Percentiles rank a stretch among this genome's conserved stretches.
phyloP scores from a whole-genome alignment of 2,329 filamentous ascomycete species.

The Phialophora verrucosa region DNA sequence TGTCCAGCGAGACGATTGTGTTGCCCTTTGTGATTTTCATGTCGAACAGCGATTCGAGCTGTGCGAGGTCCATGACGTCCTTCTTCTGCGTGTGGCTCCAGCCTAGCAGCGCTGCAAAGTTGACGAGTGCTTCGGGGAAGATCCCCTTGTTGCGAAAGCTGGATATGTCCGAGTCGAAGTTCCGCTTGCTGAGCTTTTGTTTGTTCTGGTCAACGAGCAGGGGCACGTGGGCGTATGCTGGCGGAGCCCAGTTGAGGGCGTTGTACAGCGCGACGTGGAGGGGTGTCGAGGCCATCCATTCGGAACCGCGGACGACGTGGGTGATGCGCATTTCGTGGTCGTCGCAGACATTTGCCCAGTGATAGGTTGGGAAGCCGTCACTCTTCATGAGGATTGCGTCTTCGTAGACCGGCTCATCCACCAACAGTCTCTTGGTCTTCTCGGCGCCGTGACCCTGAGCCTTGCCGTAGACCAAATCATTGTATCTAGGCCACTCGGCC shows the following conservation, averaged over 20 bases:
- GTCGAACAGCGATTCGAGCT: conserved; percentile 75
- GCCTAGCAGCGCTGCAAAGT: conserved; percentile 84
- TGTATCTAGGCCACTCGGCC: conserved; percentile 66
- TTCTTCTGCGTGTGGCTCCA: conserved; percentile 73
- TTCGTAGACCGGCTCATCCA: conserved; percentile 63
- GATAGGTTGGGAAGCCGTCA: conserved; percentile 93
- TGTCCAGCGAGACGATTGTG: conserved; percentile 78
- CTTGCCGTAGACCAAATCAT: conserved; percentile 79
- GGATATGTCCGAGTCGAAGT: conserved; percentile 67
- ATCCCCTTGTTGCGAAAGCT: conserved; percentile 63
- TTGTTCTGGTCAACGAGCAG: conserved; percentile 71
- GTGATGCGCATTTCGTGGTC: conserved; percentile 96
- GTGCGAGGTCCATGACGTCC: conserved; percentile 73
- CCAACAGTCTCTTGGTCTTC: conserved; percentile 53
- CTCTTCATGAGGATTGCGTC: conserved; percentile 91
- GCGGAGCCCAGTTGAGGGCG: conserved; percentile 75
- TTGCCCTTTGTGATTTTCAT: conserved; percentile 91
- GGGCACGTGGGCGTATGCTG: conserved; percentile 79
- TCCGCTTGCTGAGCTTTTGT: conserved; percentile 86
- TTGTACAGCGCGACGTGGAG: conserved; percentile 76
- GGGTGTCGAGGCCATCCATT: conserved; percentile 96
- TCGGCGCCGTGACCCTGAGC: conserved; percentile 56
- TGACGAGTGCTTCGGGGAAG: conserved; percentile 69
- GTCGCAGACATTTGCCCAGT: conserved; percentile 95
- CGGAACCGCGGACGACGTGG: conserved; percentile 89